A percentile compares a stretch with the other conserved stretches of the same genome.
phyloP scores from a whole-genome alignment of 257 asterid species.

The Solanum infundibuliforme region DNA sequence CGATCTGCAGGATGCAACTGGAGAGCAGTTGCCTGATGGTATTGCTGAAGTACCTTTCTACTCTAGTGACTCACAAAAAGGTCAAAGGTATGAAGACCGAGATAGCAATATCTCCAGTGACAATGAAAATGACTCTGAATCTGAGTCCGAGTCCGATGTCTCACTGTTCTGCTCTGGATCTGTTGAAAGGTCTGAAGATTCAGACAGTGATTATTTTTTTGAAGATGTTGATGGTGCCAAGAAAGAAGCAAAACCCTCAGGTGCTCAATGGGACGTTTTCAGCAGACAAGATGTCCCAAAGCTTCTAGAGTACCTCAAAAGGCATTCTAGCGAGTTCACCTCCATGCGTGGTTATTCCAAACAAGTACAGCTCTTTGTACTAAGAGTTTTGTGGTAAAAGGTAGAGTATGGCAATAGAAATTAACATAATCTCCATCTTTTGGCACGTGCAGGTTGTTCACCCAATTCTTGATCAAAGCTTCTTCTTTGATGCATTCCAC shows the following conservation, averaged over 20 bases:
- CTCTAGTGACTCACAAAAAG: constrained; percentile 33
- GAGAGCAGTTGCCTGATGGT: constrained; percentile 46
- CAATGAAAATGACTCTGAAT: constrained; percentile 33
- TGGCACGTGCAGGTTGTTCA: constrained; percentile 47
- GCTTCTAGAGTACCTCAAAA: constrained; percentile 63
- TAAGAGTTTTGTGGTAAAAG: not conserved
- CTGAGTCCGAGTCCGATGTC: constrained; percentile 53
- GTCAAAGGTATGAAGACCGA: constrained; percentile 18
- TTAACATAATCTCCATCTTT: not conserved
- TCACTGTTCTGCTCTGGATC: constrained; percentile 66
- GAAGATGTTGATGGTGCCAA: constrained; percentile 38
- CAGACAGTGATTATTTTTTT: constrained; percentile 39
- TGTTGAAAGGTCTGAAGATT: constrained; percentile 55
- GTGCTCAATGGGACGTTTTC: constrained; percentile 90
- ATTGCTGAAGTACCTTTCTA: constrained; percentile 38
- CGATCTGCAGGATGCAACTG: constrained; percentile 44
- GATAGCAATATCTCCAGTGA: constrained; percentile 38
- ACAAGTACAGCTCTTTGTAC: constrained; percentile 29
- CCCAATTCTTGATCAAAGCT: constrained; percentile 78
- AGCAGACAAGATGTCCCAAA: constrained; percentile 82
- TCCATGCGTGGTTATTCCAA: constrained; percentile 33
- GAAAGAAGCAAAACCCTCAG: constrained; percentile 39
- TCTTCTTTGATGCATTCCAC: constrained; percentile 87
- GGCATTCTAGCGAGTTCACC: constrained; percentile 62
- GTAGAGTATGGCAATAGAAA: not conserved